A percentile compares a stretch with the other conserved stretches of the same genome.
These are phyloP conservation scores for Eutrema yunnanense DNA, from an alignment of 345 rosid genomes.

Conservation along the genomic window DNA sequence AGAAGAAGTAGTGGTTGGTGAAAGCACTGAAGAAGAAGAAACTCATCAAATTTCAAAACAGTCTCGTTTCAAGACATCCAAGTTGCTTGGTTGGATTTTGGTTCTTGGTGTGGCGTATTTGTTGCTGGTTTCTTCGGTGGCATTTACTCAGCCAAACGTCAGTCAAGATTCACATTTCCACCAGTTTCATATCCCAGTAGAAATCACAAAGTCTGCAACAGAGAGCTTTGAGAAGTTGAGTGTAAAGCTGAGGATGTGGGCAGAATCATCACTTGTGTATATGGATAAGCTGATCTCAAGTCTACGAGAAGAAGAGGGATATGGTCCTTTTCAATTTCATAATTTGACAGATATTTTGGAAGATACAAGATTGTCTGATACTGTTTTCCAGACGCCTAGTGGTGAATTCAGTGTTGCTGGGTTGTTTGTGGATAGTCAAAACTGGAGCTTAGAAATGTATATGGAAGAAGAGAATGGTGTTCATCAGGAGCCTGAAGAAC, in stretches of 20 bases:
- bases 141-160: not conserved
- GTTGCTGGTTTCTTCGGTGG: slow-evolving; percentile 25
- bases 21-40: slow-evolving; percentile 19
- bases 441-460: slow-evolving; percentile 4
- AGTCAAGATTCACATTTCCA: not conserved
- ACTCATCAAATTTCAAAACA: slow-evolving; percentile 21
- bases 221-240: slow-evolving; percentile 18
- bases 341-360: slow-evolving; percentile 19
- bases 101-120: slow-evolving; percentile 33
- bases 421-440: slow-evolving; percentile 3
- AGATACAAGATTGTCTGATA: slow-evolving; percentile 5
- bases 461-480: slow-evolving; percentile 2
- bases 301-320: slow-evolving; percentile 11
- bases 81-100: slow-evolving; percentile 40
- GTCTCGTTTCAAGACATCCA: slow-evolving; percentile 38
- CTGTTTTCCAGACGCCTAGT: slow-evolving; percentile 19
- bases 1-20: slow-evolving; percentile 23
- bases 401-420: slow-evolving; percentile 16
- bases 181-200: slow-evolving; percentile 3
- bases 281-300: slow-evolving; percentile 18
- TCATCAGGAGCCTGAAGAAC: not conserved
- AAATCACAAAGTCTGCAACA: not conserved
- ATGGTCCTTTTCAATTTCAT: slow-evolving; percentile 8
- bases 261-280: slow-evolving; percentile 19
- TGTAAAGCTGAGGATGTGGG: slow-evolving; percentile 25